Conservation (phyloP, 371 early-diverging fungal species). For the Mortierella sp. region DNA sequence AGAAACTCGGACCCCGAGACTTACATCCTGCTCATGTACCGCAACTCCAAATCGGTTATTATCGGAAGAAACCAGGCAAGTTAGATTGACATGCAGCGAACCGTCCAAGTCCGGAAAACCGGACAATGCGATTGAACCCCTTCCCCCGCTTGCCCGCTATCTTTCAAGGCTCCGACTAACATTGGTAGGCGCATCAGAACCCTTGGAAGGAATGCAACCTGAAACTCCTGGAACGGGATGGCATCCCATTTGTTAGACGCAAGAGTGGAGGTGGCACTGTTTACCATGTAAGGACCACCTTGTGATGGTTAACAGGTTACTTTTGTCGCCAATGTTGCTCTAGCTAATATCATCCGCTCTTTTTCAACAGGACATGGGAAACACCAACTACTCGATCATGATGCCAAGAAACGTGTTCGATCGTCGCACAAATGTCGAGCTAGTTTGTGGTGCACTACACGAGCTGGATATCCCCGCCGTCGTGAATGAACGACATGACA, state of each 20-base stretch:
- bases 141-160: too few relatives aligned
- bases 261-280: constrained; percentile 97
- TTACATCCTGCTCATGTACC: constrained; percentile 85
- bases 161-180: too few relatives aligned
- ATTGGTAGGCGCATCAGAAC: constrained; percentile 62
- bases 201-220: constrained; percentile 95
- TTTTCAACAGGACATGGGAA: constrained; percentile 85
- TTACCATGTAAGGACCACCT: constrained; percentile 80
- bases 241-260: constrained; percentile 87
- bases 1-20: constrained; percentile 71
- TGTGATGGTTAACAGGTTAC: not conserved
- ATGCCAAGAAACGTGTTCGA: constrained; percentile 91
- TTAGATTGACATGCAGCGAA: not conserved
- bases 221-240: constrained; percentile 66
- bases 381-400: constrained; percentile 92
- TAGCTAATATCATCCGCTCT: too few relatives aligned
- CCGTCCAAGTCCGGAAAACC: too few relatives aligned
- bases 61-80: constrained; percentile 94
- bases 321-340: too few relatives aligned
- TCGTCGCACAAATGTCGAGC: constrained; percentile 77
- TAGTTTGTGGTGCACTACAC: constrained; percentile 82
- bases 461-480: constrained; percentile 85
- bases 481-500: constrained; percentile 92
- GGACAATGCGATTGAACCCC: too few relatives aligned
- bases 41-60: constrained; percentile 89